Conservation (phyloP, 352 stramenopile species). For the Plasmopara muralis region DNA sequence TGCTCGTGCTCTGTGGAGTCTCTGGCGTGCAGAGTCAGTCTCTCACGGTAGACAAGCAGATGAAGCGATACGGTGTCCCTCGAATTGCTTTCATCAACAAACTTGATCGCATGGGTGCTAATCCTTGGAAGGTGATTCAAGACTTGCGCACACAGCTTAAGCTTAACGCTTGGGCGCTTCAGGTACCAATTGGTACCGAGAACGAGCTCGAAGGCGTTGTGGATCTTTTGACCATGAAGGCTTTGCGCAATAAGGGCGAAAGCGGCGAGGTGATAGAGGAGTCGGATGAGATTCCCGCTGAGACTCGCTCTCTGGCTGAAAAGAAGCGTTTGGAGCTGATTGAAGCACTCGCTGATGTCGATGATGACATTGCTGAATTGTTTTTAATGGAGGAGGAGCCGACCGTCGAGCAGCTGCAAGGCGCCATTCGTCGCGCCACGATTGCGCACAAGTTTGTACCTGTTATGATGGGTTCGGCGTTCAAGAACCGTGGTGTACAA, state of each 20-base stretch:
- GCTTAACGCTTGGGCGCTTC: conserved; percentile 93
- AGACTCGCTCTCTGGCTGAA: conserved; percentile 78
- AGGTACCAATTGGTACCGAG: conserved; percentile 97
- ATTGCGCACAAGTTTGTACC: conserved; percentile 98
- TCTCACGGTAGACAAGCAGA: conserved; percentile 98
- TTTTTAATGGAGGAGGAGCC: conserved; percentile 98
- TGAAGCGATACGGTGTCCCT: conserved; percentile 99
- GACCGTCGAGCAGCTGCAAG: conserved; percentile 86
- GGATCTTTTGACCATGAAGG: conserved; percentile 92
- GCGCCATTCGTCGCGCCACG: conserved; percentile 92
- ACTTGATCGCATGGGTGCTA: conserved; percentile 95
- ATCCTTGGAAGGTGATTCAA: conserved; percentile 92
- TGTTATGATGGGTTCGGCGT: conserved; percentile 98
- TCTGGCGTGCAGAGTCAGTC: conserved; percentile 97
- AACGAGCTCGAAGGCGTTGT: conserved; percentile 93
- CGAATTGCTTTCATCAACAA: conserved; percentile 99
- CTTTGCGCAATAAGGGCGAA: conserved; percentile 89
- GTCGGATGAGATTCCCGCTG: conserved; percentile 86
- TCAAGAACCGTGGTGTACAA: conserved; percentile 98
- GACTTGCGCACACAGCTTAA: conserved; percentile 95
- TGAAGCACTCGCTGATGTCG: conserved; percentile 92
- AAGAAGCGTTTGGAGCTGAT: conserved; percentile 92
- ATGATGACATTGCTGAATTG: conserved; percentile 98
- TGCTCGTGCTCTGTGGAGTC: conserved; percentile 90
- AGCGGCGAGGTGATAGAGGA: conserved; percentile 82